These are phyloP conservation scores for Fusarium heterosporum DNA, from an alignment of 2,329 filamentous ascomycete genomes.

Conservation along the genomic window DNA sequence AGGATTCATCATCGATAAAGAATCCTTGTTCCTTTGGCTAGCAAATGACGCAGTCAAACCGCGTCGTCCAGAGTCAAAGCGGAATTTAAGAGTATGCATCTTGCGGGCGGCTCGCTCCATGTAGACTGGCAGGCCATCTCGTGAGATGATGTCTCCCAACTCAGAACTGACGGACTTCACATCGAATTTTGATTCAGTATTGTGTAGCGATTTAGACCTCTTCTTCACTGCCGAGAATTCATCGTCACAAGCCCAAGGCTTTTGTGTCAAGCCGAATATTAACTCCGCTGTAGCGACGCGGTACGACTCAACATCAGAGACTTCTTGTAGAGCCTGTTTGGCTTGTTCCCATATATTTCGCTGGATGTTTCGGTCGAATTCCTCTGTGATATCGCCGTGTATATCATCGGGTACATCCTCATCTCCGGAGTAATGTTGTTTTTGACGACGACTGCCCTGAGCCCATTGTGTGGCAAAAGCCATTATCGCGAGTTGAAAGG, in stretches of 20 bases:
- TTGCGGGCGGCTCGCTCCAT: slow-evolving; percentile 45
- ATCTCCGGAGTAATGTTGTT: slow-evolving; percentile 31
- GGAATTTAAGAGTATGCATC: slow-evolving; percentile 46
- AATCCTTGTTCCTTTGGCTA: not conserved
- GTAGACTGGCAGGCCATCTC: slow-evolving; percentile 37
- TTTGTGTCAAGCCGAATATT: slow-evolving; percentile 54
- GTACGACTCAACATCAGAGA: slow-evolving; percentile 53
- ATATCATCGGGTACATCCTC: slow-evolving; percentile 35
- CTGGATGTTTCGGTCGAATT: slow-evolving; percentile 54
- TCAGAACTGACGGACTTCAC: slow-evolving; percentile 23
- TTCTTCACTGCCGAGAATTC: not conserved
- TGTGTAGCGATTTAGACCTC: not conserved
- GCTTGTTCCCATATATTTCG: slow-evolving; percentile 54
- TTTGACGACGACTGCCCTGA: slow-evolving; percentile 46
- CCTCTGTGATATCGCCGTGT: slow-evolving; percentile 44
- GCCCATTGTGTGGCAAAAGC: slow-evolving; percentile 46
- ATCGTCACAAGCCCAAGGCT: slow-evolving; percentile 42
- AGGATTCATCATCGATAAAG: slow-evolving; percentile 10
- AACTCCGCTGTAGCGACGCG: slow-evolving; percentile 54
- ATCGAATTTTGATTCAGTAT: slow-evolving; percentile 20
- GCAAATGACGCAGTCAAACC: slow-evolving; percentile 19
- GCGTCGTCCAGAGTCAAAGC: slow-evolving; percentile 36
- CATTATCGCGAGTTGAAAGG: slow-evolving; percentile 43
- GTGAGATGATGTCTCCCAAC: slow-evolving; percentile 38
- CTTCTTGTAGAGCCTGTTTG: slow-evolving; percentile 50